Evolutionary conservation across 2,329 filamentous ascomycete genomes (phyloP).

Genomic region (Phialemoniopsis sp.): DNA sequence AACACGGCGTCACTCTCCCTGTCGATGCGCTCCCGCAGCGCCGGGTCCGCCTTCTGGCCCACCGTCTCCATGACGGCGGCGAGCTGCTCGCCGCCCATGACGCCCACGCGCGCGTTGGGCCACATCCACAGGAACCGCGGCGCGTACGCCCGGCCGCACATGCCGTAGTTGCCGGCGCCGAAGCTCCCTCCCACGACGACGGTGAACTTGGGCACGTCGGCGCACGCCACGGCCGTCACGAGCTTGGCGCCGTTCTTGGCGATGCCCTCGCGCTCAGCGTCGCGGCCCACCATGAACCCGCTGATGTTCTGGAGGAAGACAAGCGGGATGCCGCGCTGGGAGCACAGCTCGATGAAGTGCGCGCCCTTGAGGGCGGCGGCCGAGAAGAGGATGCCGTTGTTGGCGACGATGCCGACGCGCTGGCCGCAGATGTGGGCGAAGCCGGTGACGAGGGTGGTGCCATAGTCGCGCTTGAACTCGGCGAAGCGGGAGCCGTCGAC

Average conservation of each 20-base stretch:
- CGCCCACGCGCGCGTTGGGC: conserved; percentile 93
- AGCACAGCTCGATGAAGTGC: conserved; percentile 94
- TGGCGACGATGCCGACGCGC: conserved; percentile 87
- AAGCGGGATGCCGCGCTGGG: conserved; percentile 82
- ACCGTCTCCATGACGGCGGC: conserved; percentile 93
- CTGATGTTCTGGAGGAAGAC: conserved; percentile 96
- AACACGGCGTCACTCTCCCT: conserved; percentile 85
- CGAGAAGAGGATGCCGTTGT: conserved; percentile 93
- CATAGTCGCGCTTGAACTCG: conserved; percentile 93
- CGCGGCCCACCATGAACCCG: conserved; percentile 95
- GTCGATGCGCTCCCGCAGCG: conserved; percentile 80
- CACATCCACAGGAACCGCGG: conserved; percentile 93
- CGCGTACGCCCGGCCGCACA: conserved; percentile 94
- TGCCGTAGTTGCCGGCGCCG: conserved; percentile 95
- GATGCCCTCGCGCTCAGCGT: conserved; percentile 90
- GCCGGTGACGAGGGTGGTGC: conserved; percentile 83
- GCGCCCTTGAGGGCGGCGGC: conserved; percentile 88
- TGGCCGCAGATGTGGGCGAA: conserved; percentile 90
- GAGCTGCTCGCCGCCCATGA: conserved; percentile 95
- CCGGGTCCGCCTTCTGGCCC: conserved; percentile 75
- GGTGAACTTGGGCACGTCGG: conserved; percentile 93
- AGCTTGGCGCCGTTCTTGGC: conserved; percentile 98
- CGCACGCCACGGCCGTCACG: conserved; percentile 90
- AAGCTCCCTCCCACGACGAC: conserved; percentile 92
- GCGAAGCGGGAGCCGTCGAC: conserved; percentile 87